These are phyloP conservation scores for Grosmannia penicillata DNA, from an alignment of 2,329 filamentous ascomycete genomes.

Conservation along the genomic window DNA sequence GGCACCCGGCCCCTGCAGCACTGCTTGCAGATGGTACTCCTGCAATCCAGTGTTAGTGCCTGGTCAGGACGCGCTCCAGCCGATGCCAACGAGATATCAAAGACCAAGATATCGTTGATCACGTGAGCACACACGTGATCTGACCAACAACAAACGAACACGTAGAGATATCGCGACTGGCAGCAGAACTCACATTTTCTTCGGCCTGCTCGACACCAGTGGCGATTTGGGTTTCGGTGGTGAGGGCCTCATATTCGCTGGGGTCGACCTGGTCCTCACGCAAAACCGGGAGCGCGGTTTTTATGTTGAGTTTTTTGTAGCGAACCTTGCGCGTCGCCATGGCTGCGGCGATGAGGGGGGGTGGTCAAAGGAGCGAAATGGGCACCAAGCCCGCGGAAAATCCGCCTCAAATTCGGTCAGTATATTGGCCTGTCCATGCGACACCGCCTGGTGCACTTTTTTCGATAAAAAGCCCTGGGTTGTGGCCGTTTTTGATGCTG, in stretches of 20 bases:
- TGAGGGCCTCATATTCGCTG: conserved; percentile 72
- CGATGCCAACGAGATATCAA: neutral
- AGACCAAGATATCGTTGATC: conserved; percentile 9
- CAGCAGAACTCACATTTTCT: conserved; percentile 94
- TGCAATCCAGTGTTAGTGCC: conserved; percentile 29
- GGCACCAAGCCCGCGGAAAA: conserved; percentile 34
- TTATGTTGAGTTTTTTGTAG: conserved; percentile 84
- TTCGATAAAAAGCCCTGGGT: conserved; percentile 35
- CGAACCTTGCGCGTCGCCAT: conserved; percentile 57
- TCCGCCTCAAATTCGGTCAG: conserved; percentile 48
- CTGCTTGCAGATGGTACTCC: conserved; percentile 93
- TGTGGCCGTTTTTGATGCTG: conserved; percentile 39
- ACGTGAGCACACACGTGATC: conserved; percentile 24
- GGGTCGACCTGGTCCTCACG: conserved; percentile 83
- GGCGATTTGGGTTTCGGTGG: conserved; percentile 72
- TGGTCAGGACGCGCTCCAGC: neutral
- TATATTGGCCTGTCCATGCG: conserved; percentile 44
- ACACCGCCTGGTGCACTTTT: conserved; percentile 35
- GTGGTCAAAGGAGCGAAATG: conserved; percentile 13
- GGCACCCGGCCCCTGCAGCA: conserved; percentile 41
- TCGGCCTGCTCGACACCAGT: conserved; percentile 95
- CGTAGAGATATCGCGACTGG: too few relatives aligned
- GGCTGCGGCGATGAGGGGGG: conserved; percentile 20
- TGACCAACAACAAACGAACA: too few relatives aligned
- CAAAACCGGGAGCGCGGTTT: conserved; percentile 75